Evolutionary conservation across 2,329 filamentous ascomycete species (phyloP).

Genomic region (Moelleriella libera): DNA sequence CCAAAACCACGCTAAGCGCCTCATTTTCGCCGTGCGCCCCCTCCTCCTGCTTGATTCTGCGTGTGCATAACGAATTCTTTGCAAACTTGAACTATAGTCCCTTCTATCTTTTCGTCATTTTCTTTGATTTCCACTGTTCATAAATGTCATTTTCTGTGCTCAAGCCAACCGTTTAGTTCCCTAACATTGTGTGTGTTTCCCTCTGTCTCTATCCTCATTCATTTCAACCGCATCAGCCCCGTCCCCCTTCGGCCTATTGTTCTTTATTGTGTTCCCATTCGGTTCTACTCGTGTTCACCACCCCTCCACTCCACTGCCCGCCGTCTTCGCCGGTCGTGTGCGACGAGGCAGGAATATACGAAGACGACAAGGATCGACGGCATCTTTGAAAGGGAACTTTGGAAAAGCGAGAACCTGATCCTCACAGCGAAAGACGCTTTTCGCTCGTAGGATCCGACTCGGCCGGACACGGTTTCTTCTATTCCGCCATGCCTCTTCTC

Average conservation of each 20-base stretch:
- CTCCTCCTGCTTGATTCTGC: background rate
- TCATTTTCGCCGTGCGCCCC: background rate
- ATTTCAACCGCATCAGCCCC: too few species aligned
- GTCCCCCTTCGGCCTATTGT: background rate
- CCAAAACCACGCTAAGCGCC: background rate
- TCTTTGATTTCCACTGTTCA: too few species aligned
- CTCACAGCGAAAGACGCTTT: background rate
- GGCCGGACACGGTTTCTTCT: background rate
- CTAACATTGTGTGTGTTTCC: too few species aligned
- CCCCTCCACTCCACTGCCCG: background rate
- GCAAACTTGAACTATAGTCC: too few species aligned
- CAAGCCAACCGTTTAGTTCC: too few species aligned
- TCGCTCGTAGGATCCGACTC: background rate
- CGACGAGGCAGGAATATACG: background rate
- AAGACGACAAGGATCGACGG: too few species aligned
- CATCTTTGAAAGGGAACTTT: too few species aligned
- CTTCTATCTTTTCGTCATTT: too few species aligned
- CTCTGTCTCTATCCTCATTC: too few species aligned
- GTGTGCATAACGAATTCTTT: background rate
- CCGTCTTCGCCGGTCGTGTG: background rate
- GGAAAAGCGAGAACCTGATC: too few species aligned
- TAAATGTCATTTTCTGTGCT: too few species aligned
- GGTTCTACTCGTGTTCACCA: background rate
- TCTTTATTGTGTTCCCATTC: background rate
- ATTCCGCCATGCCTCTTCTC: constrained; percentile 21